These are phyloP conservation scores for Zangia roseola DNA, from an alignment of 768 basidiomycete genomes.

Conservation along the genomic window DNA sequence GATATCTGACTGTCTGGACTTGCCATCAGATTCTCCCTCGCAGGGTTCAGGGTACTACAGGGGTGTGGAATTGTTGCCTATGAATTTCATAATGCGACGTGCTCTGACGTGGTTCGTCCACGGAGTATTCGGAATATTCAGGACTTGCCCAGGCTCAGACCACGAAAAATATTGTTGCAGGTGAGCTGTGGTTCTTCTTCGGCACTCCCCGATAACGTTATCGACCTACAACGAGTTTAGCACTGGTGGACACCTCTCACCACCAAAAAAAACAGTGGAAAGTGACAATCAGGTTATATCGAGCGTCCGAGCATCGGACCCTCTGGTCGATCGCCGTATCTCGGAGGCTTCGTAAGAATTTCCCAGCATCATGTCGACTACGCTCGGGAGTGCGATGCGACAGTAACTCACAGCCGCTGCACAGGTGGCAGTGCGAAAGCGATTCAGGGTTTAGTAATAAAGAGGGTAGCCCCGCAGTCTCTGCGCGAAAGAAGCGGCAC, in stretches of 20 bases:
- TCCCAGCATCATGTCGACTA: conserved; percentile 10
- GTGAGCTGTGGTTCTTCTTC: neutral
- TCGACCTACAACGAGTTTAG: neutral
- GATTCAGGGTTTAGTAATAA: conserved; percentile 12
- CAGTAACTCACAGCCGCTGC: neutral
- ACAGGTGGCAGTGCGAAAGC: conserved; percentile 23
- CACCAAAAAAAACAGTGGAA: neutral
- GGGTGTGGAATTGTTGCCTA: conserved; percentile 2
- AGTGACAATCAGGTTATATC: neutral
- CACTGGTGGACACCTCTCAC: neutral
- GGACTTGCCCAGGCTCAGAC: neutral
- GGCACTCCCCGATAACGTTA: conserved; percentile 2
- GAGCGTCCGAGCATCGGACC: neutral
- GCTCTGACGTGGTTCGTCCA: conserved; percentile 3
- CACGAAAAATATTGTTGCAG: neutral
- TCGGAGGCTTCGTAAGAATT: neutral
- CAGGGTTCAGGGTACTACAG: neutral
- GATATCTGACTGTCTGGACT: neutral
- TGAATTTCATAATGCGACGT: conserved; percentile 11
- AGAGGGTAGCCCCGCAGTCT: conserved; percentile 4
- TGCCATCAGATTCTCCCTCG: conserved; percentile 3
- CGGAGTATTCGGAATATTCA: conserved; percentile 4
- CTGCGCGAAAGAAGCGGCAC: conserved; percentile 5
- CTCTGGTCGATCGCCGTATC: neutral
- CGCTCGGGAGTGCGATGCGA: neutral